These are phyloP conservation scores for Arabidopsis arenosa DNA, from an alignment of 345 rosid species.

Conservation along the genomic window DNA sequence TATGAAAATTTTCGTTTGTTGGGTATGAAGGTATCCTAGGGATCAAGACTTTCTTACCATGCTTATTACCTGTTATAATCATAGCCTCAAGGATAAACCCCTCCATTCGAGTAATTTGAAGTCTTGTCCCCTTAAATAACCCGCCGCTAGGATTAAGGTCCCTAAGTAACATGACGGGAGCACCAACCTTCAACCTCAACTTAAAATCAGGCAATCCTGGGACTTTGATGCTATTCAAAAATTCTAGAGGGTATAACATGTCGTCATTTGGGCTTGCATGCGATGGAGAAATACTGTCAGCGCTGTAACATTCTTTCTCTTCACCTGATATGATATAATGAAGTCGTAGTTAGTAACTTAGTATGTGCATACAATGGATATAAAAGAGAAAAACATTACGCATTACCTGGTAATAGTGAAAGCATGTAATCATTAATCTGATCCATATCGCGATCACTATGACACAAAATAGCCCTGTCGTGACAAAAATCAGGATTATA, in stretches of 20 bases:
- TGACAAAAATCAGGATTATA: not conserved
- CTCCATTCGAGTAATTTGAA: constrained; percentile 6
- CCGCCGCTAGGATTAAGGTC: not conserved
- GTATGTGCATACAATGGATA: not conserved
- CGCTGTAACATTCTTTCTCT: not conserved
- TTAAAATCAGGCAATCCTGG: constrained; percentile 7
- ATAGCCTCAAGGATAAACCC: not conserved
- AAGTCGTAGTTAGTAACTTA: not conserved
- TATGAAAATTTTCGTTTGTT: not conserved
- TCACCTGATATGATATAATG: constrained; percentile 16
- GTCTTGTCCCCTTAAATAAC: constrained; percentile 3
- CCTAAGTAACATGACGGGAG: constrained; percentile 19
- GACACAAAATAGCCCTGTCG: constrained; percentile 10
- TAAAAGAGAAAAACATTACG: not conserved
- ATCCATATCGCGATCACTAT: not conserved
- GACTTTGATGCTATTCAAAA: not conserved
- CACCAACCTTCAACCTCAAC: constrained; percentile 29
- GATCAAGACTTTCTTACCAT: not conserved
- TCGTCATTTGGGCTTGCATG: constrained; percentile 8
- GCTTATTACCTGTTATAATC: not conserved
- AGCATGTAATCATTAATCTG: constrained; percentile 23
- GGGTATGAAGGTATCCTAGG: constrained; percentile 9
- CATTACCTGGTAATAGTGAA: constrained; percentile 21
- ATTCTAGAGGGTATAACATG: not conserved
- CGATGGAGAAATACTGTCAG: constrained; percentile 2